phyloP scores from a whole-genome alignment of 495 filamentous ascomycete genomes.

The Terfezia boudieri region DNA sequence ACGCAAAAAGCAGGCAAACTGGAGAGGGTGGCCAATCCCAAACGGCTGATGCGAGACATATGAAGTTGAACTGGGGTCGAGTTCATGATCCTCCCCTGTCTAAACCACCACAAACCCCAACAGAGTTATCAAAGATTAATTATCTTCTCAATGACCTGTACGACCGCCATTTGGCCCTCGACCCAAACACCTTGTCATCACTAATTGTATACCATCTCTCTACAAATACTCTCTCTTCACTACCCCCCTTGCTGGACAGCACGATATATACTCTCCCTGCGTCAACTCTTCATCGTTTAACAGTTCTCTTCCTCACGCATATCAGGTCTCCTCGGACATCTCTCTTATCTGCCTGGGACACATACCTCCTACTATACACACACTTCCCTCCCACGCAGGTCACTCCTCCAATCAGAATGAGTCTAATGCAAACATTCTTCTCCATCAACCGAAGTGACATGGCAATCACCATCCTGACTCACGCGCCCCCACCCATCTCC shows the following conservation, averaged over 20 bases:
- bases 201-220: conserved; percentile 25
- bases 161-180: conserved; percentile 42
- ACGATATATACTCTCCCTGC: conserved; percentile 25
- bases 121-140: neutral
- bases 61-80: too few relatives aligned
- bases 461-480: conserved; percentile 62
- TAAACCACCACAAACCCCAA: too few relatives aligned
- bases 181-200: conserved; percentile 45
- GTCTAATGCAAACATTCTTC: conserved; percentile 33
- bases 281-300: conserved; percentile 39
- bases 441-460: conserved; percentile 52
- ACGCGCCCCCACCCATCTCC: conserved; percentile 60
- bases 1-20: conserved; percentile 12
- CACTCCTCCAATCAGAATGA: conserved; percentile 45
- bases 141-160: conserved; percentile 54
- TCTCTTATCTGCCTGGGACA: conserved; percentile 48
- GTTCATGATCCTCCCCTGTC: too few relatives aligned
- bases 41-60: too few relatives aligned
- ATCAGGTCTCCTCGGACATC: conserved; percentile 35
- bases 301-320: conserved; percentile 40
- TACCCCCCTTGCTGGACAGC: neutral
- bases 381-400: conserved; percentile 50
- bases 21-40: too few relatives aligned
- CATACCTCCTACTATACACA: conserved; percentile 51
- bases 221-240: neutral